These are phyloP conservation scores for Myxozyma udenii DNA, from an alignment of 805 yeast species.

Conservation along the genomic window DNA sequence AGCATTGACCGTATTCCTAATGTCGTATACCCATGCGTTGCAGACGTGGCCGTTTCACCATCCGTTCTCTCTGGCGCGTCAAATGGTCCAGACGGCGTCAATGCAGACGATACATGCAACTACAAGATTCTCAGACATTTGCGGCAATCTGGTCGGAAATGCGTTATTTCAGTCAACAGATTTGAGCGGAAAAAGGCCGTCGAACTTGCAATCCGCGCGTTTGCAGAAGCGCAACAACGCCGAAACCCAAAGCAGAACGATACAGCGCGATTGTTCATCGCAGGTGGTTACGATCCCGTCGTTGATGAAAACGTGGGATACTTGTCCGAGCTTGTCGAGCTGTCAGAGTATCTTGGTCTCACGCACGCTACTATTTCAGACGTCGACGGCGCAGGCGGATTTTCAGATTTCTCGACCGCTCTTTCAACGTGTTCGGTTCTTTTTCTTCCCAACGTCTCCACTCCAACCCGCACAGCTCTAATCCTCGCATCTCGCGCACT, in stretches of 20 bases:
- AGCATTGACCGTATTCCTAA: constrained; percentile 41
- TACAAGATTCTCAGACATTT: constrained; percentile 20
- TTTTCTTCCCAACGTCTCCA: constrained; percentile 77
- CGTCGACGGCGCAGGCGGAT: constrained; percentile 1
- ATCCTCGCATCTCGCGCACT: constrained; percentile 57
- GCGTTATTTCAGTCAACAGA: constrained; percentile 76
- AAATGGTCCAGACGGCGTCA: background rate
- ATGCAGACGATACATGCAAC: background rate
- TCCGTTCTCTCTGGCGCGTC: background rate
- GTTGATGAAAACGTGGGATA: constrained; percentile 74
- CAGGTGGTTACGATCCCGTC: constrained; percentile 90
- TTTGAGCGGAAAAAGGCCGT: constrained; percentile 85
- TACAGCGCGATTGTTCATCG: constrained; percentile 50
- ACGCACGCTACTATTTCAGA: constrained; percentile 43
- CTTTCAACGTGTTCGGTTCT: constrained; percentile 43
- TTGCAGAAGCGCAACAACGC: constrained; percentile 40
- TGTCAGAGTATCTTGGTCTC: constrained; percentile 49
- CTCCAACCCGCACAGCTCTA: constrained; percentile 60
- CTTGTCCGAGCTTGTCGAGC: constrained; percentile 54
- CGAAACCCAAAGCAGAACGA: background rate
- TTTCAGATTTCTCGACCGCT: constrained; percentile 23
- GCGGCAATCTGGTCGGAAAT: constrained; percentile 32
- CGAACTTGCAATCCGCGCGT: constrained; percentile 67
- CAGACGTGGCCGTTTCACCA: background rate
- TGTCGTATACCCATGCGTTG: constrained; percentile 77